phyloP scores from a whole-genome alignment of 148 eudicot genomes.

The Hydrangea macrophylla region DNA sequence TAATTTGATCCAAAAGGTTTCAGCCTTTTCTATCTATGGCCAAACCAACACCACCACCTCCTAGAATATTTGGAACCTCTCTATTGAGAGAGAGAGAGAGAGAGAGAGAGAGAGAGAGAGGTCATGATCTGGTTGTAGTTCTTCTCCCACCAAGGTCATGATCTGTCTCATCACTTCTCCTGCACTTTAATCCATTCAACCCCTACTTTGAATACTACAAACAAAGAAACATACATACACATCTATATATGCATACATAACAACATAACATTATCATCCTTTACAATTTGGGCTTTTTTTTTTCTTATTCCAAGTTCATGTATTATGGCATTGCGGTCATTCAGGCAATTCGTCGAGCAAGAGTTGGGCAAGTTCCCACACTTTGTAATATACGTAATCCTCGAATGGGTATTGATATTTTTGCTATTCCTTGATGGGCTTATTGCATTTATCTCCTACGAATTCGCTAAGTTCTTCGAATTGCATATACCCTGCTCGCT shows the following conservation, averaged over 20 bases:
- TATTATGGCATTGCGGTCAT: conserved; percentile 31
- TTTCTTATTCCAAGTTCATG: too few species aligned
- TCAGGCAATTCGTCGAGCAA: conserved; percentile 49
- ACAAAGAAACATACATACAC: too few species aligned
- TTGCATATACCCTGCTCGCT: conserved; percentile 63
- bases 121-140: conserved; percentile 34
- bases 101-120: conserved; percentile 24
- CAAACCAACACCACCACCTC: conserved; percentile 18
- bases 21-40: not conserved
- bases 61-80: conserved; percentile 16
- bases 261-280: too few species aligned
- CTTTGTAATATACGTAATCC: conserved; percentile 63
- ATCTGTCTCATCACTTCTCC: conserved; percentile 18
- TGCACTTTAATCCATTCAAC: conserved; percentile 5
- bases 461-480: conserved; percentile 72
- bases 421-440: conserved; percentile 65
- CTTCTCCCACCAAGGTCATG: conserved; percentile 31
- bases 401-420: conserved; percentile 73
- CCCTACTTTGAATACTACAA: not conserved
- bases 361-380: conserved; percentile 65
- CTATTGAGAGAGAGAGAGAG: not conserved
- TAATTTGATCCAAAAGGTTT: conserved; percentile 6
- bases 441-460: conserved; percentile 49
- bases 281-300: not conserved
- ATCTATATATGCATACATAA: too few species aligned